Conservation (phyloP, 805 yeast species). For the Candida qinlingensis region DNA sequence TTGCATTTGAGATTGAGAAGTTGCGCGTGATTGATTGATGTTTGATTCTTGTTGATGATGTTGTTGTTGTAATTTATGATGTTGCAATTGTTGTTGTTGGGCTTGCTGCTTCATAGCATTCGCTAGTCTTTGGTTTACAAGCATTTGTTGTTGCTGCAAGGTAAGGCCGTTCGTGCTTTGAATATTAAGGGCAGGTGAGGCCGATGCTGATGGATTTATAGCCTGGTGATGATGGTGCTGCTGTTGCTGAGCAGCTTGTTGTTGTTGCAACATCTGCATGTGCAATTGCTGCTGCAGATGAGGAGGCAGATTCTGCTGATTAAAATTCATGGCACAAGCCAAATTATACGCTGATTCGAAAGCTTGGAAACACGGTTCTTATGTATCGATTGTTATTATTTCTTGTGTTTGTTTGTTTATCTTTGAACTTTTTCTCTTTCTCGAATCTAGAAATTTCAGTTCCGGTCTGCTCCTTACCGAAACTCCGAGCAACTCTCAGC, state of each 20-base stretch:
- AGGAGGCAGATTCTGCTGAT: conserved; percentile 13
- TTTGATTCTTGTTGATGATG: conserved; percentile 32
- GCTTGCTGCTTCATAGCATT: conserved; percentile 18
- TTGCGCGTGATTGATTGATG: not conserved
- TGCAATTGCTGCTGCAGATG: conserved; percentile 21
- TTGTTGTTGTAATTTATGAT: conserved; percentile 18
- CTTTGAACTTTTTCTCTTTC: too few species aligned
- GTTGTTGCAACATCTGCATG: conserved; percentile 12
- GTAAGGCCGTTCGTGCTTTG: conserved; percentile 7
- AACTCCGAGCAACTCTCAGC: too few species aligned
- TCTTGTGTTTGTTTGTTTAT: too few species aligned
- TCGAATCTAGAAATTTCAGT: too few species aligned
- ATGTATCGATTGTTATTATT: too few species aligned
- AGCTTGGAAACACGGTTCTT: too few species aligned
- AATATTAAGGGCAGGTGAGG: conserved; percentile 6
- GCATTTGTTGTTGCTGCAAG: conserved; percentile 19
- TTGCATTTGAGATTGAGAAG: not conserved
- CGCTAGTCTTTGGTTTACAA: conserved; percentile 20
- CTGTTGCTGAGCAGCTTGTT: conserved; percentile 11
- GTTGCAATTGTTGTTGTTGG: conserved; percentile 15
- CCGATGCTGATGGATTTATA: conserved; percentile 1
- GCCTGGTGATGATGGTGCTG: conserved; percentile 10
- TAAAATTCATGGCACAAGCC: conserved; percentile 5
- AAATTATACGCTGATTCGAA: too few species aligned
- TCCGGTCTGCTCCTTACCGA: too few species aligned